Base-by-base conservation (phyloP, 1,139 yeast species). In the Pneumocystis wakefieldiae region DNA sequence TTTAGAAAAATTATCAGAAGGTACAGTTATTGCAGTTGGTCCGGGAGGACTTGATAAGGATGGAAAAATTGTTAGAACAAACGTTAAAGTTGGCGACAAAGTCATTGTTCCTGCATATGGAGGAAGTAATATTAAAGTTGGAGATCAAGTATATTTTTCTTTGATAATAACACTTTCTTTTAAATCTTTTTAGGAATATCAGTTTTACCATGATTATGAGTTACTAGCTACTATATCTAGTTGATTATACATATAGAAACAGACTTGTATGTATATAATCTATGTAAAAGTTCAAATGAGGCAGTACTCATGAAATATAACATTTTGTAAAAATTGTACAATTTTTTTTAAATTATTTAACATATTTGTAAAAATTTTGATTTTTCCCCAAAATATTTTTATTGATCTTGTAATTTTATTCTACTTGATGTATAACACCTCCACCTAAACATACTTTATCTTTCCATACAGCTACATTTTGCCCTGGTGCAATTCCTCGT, bases 101-200 rank as follows among this genome's bases (percentile, higher is more conserved):
- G 97, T 92, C 61, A 80, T 92, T 78, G 87, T 92, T 74, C 97
- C 97, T 69, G 83, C 86, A 67, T 88, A 84, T 70, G 96, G 86
- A 67, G 98, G 98, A 65, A 84, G 90, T 69, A 79, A 90, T 68
- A 82, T 92, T 76, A 89, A 86, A 78, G 82, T 92, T 71, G 94
- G 90, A 69, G 96, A 89, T 66, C 83, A 80, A 62, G 72, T 69
- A 63, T 55, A 67, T 61, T 39, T 59, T 28, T 57, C 8, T 48
- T 6, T 12, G 35, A 24, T 24, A 48, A 48, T 24, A 12, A 14
- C 8, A 5, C 19, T 15, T 48, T 14, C 14, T 19, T 48, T 48
- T 48, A 10, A 12, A 48, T 12, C 5, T 8, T 48, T 48, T 48
- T 48, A 48, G 55, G 55, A 48, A 24, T 48, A 24, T 12, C 10